Evolutionary conservation across 352 stramenopile genomes (phyloP).

Genomic region (Globisporangium abappressorium): DNA sequence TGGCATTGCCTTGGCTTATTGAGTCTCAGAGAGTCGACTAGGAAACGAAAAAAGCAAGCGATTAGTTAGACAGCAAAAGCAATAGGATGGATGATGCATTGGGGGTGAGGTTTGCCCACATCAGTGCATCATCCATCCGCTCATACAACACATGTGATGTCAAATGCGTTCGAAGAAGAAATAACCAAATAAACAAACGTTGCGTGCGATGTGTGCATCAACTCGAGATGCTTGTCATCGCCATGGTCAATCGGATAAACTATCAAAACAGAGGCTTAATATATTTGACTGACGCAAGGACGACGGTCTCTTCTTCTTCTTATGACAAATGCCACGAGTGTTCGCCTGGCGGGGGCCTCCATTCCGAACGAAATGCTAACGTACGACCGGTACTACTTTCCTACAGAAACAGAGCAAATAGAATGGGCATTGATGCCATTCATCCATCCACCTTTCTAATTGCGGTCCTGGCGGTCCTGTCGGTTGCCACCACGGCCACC

Average conservation of each 20-base stretch:
- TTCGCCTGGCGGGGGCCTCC: not conserved
- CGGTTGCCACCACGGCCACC: slow-evolving; percentile 31
- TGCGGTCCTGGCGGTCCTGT: slow-evolving; percentile 38
- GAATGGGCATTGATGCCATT: not conserved
- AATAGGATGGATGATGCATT: not conserved
- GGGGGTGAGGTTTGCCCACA: not conserved
- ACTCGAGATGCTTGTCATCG: not conserved
- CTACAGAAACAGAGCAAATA: slow-evolving; percentile 4
- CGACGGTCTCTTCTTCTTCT: slow-evolving; percentile 12
- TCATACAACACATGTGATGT: not conserved
- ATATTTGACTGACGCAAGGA: slow-evolving; percentile 4
- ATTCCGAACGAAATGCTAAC: not conserved
- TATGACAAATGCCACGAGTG: slow-evolving; percentile 17
- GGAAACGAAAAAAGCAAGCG: not conserved
- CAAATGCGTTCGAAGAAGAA: not conserved
- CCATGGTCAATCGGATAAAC: not conserved
- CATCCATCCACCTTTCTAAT: slow-evolving; percentile 1
- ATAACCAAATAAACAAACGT: not conserved
- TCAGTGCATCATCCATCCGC: not conserved
- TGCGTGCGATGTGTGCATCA: not conserved
- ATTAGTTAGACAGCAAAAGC: not conserved
- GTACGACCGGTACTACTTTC: not conserved
- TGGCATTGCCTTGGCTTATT: not conserved
- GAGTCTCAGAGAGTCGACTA: not conserved
- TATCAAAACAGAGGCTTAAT: slow-evolving; percentile 21